Base-by-base conservation (phyloP, 1,139 yeast genomes). In the Hansenula lynferdii region DNA sequence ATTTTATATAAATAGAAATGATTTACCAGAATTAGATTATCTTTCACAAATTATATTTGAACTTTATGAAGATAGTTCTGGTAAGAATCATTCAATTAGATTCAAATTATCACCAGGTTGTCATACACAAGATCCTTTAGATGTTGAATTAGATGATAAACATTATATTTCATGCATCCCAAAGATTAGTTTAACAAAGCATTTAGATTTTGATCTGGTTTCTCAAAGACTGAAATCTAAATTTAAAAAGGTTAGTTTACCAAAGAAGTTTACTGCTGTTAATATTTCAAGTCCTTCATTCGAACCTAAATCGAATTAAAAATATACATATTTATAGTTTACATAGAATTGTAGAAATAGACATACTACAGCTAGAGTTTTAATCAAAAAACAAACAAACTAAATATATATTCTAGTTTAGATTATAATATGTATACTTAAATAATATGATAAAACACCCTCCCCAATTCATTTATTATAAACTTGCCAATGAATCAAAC, bases 141-240 rank as follows among this genome's bases (percentile, higher is more conserved):
- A 94, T 64, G 96, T 94, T 33, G 96, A 92, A 62, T 70, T 94
- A 35, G 98, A 94, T 62, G 94, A 89, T 37, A 92, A 89, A 60
- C 99, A 94, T 62, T 92, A 94, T 63, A 92, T 94, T 49, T 92
- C 96, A 15, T 92, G 97, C 56, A 94, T 92, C 50, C 96, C 97
- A 28, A 77, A 92, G 53, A 77, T 89, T 41, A 82, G 87, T 38
- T 71, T 94, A 53, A 94, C 98, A 0, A 78, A 96, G 56, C 97
- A 94, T 61, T 70, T 94, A 59, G 98, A 94, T 59, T 79, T 87
- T 73, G 96, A 89, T 54, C 75, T 89, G 57, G 94, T 92, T 15
- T 77, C 85, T 20, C 92, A 85, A 52, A 83, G 85, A 56, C 71
- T 94, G 53, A 80, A 80, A 58, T 80, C 85, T 39, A 77, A 95